Conservation (phyloP, 176 grass and related monocot species). For the Phoenix dactylifera region DNA sequence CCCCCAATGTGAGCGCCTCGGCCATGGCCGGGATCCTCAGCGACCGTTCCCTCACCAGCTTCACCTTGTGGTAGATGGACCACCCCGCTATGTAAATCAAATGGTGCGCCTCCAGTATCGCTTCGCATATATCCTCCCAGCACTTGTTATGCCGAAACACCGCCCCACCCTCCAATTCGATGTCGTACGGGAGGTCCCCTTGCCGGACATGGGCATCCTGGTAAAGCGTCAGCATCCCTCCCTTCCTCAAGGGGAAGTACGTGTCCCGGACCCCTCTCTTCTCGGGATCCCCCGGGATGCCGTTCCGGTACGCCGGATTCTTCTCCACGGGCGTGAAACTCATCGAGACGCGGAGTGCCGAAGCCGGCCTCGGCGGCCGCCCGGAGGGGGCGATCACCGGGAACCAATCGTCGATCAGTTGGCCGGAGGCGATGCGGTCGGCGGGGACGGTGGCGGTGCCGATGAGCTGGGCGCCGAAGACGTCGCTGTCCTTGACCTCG, state of each 20-base stretch:
- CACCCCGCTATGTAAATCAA: slow-evolving; percentile 84
- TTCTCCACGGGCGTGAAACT: slow-evolving; percentile 23
- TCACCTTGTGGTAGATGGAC: slow-evolving; percentile 42
- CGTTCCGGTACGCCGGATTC: slow-evolving; percentile 20
- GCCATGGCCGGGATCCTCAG: slow-evolving; percentile 25
- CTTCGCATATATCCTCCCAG: slow-evolving; percentile 85
- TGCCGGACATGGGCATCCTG: slow-evolving; percentile 61
- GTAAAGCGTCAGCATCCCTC: slow-evolving; percentile 56
- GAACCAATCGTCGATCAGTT: slow-evolving; percentile 8
- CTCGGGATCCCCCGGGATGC: slow-evolving; percentile 23
- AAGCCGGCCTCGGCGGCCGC: background rate
- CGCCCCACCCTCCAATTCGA: slow-evolving; percentile 8
- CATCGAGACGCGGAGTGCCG: slow-evolving; percentile 15
- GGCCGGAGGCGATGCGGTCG: background rate
- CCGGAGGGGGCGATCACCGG: slow-evolving; percentile 14
- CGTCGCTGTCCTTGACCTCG: slow-evolving; percentile 60
- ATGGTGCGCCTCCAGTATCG: slow-evolving; percentile 50
- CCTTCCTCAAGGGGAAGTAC: slow-evolving; percentile 46
- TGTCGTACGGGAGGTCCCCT: slow-evolving; percentile 12
- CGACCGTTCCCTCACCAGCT: slow-evolving; percentile 29
- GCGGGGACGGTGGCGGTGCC: slow-evolving; percentile 35
- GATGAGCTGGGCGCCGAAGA: slow-evolving; percentile 66
- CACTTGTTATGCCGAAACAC: slow-evolving; percentile 38
- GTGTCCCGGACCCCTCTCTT: slow-evolving; percentile 19
- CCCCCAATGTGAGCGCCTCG: slow-evolving; percentile 28